Conservation (phyloP, 352 stramenopile genomes). For the Phytopythium cucurbitacearum region DNA sequence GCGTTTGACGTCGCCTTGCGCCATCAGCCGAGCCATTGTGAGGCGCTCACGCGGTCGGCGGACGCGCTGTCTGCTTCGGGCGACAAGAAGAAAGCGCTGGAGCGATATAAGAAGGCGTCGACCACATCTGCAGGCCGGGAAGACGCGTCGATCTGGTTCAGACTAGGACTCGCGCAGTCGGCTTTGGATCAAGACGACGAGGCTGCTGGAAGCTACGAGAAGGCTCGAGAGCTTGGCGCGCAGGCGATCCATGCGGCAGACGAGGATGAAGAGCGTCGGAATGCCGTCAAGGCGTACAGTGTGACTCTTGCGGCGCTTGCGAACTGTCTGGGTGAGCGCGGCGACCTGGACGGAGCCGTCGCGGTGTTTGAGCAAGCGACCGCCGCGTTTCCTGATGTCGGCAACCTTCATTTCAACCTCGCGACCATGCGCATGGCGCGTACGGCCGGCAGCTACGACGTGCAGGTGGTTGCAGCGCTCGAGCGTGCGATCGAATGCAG, state of each 20-base stretch:
- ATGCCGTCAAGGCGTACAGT: constrained; percentile 36
- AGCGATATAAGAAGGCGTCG: constrained; percentile 34
- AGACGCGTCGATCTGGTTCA: constrained; percentile 57
- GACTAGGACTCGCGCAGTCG: constrained; percentile 31
- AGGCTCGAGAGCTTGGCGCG: constrained; percentile 23
- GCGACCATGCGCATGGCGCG: constrained; percentile 61
- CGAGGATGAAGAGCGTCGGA: constrained; percentile 9
- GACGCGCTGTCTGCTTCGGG: constrained; percentile 33
- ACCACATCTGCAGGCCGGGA: constrained; percentile 16
- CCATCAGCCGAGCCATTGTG: constrained; percentile 37
- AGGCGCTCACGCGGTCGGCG: constrained; percentile 41
- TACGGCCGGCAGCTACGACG: constrained; percentile 22
- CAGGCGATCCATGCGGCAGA: constrained; percentile 12
- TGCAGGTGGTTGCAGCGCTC: constrained; percentile 22
- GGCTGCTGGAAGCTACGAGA: constrained; percentile 32
- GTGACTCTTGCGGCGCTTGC: constrained; percentile 53
- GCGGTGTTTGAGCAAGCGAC: constrained; percentile 41
- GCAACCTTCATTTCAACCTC: constrained; percentile 68
- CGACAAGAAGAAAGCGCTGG: constrained; percentile 27
- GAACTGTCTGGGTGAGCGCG: constrained; percentile 45
- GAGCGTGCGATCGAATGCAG: constrained; percentile 39
- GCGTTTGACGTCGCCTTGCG: constrained; percentile 37
- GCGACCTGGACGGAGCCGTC: constrained; percentile 45
- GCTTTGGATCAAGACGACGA: constrained; percentile 26
- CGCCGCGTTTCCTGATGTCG: constrained; percentile 26